These are phyloP conservation scores for Xylariaceae sp. DNA, from an alignment of 2,329 filamentous ascomycete genomes.

Conservation along the genomic window DNA sequence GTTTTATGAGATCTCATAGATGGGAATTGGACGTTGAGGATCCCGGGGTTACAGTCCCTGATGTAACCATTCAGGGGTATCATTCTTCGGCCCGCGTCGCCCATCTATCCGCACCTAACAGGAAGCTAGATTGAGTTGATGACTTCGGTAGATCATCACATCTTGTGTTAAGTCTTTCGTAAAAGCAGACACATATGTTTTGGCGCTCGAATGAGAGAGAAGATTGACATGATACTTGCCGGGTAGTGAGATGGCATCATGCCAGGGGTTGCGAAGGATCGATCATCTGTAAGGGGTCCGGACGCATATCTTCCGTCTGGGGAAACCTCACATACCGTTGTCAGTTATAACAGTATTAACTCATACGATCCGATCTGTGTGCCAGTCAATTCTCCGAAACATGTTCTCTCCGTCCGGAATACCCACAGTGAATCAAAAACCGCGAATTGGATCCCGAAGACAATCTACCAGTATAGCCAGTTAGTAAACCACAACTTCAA, in stretches of 20 bases:
- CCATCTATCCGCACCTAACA: background rate
- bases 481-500: background rate
- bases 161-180: background rate
- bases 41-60: constrained; percentile 9
- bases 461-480: background rate
- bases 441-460: background rate
- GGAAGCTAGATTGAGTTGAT: constrained; percentile 1
- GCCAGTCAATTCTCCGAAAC: background rate
- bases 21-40: constrained; percentile 13
- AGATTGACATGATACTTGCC: no score
- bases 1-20: constrained; percentile 15
- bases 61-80: constrained; percentile 4
- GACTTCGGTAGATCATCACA: background rate
- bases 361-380: background rate
- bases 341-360: no score
- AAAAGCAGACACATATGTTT: no score
- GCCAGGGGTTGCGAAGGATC: no score
- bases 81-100: background rate
- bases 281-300: background rate
- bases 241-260: no score
- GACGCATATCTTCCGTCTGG: background rate
- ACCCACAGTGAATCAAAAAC: no score
- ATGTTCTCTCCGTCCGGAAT: no score
- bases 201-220: background rate
- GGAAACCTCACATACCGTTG: background rate